Conservation (phyloP, 163 green algal species). For the Volvox carteri region DNA sequence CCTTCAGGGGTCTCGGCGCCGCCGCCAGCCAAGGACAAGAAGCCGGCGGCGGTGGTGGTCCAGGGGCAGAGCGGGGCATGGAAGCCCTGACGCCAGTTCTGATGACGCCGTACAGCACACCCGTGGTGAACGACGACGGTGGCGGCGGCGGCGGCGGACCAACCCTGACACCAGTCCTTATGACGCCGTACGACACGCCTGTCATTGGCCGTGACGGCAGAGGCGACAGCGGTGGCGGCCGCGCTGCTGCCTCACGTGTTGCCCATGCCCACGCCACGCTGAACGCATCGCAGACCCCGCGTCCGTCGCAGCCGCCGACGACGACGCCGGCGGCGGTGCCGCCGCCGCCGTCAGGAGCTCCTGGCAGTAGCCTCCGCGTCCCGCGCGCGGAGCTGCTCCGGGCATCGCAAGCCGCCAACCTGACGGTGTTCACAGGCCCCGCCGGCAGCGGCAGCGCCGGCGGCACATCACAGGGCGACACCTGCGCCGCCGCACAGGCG, state of each 20-base stretch:
- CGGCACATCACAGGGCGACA: background rate
- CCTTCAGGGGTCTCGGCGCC: conserved; percentile 31
- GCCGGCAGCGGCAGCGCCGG: background rate
- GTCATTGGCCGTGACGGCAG: background rate
- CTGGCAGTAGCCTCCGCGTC: background rate
- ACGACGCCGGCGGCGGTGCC: background rate
- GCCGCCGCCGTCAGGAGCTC: background rate
- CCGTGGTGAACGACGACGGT: background rate
- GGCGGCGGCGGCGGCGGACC: background rate
- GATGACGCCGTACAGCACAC: conserved; percentile 14
- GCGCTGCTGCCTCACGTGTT: too few species aligned
- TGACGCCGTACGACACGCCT: conserved; percentile 13
- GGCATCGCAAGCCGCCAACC: conserved; percentile 39
- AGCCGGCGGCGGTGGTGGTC: background rate
- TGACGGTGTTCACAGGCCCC: conserved; percentile 32
- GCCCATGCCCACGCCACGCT: too few species aligned
- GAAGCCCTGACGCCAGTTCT: background rate
- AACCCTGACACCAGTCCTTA: background rate
- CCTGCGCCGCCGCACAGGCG: background rate
- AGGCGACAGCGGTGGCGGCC: background rate
- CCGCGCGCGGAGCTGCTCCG: background rate
- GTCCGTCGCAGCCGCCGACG: background rate
- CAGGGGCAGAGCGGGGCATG: background rate
- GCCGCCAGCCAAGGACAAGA: background rate
- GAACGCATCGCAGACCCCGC: background rate